Evolutionary conservation across 1,139 yeast species (phyloP).

Genomic region (Suhomyces yuchorum): DNA sequence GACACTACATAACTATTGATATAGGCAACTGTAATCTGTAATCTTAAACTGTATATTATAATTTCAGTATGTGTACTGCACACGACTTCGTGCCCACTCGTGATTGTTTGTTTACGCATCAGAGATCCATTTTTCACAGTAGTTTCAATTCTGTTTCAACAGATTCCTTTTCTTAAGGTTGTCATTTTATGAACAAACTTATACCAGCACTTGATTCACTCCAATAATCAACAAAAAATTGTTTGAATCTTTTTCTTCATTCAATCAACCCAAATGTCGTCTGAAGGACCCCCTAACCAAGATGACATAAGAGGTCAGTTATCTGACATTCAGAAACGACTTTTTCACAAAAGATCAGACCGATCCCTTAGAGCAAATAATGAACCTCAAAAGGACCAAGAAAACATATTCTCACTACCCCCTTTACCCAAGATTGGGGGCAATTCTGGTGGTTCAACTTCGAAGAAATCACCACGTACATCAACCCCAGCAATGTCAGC

Average conservation of each 20-base stretch:
- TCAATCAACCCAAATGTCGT: conserved; percentile 4
- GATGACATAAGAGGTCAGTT: conserved; percentile 60
- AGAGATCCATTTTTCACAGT: conserved; percentile 5
- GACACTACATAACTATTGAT: conserved; percentile 1
- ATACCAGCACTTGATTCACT: neutral
- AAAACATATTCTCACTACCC: conserved; percentile 26
- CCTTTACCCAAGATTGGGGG: conserved; percentile 24
- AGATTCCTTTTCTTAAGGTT: neutral
- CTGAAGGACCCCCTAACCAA: conserved; percentile 8
- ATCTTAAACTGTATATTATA: neutral
- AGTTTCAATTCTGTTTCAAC: neutral
- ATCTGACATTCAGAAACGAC: conserved; percentile 58
- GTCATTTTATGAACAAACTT: neutral
- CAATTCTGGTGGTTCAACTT: neutral
- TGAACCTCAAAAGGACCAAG: conserved; percentile 21
- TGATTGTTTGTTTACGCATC: conserved; percentile 10
- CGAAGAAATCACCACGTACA: conserved; percentile 11
- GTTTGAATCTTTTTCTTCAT: neutral
- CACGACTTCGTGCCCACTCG: neutral
- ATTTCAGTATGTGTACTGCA: neutral
- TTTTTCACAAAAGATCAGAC: conserved; percentile 35
- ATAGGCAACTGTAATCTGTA: conserved; percentile 1
- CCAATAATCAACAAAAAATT: neutral
- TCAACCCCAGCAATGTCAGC: conserved; percentile 20
- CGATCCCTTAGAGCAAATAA: conserved; percentile 11